phyloP scores from a whole-genome alignment of 805 yeast genomes.

The Ogataea glucozyma region DNA sequence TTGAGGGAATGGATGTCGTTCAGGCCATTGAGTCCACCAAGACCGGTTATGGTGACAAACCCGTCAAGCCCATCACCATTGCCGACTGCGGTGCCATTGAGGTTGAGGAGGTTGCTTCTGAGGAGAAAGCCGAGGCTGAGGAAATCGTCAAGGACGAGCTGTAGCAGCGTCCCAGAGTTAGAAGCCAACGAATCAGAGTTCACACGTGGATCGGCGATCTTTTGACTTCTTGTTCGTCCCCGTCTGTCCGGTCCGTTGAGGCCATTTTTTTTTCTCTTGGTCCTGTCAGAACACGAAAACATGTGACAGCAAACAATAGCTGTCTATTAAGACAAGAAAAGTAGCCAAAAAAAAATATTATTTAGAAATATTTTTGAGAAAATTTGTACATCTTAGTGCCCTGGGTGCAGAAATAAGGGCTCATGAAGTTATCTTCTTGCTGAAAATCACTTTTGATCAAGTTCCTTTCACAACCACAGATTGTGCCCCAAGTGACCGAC shows the following conservation, averaged over 20 bases:
- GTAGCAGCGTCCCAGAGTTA: no score
- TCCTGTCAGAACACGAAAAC: constrained; percentile 4
- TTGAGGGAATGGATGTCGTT: constrained; percentile 85
- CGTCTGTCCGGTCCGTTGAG: background rate
- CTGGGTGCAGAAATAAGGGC: no score
- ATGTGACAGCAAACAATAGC: constrained; percentile 6
- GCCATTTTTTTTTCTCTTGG: background rate
- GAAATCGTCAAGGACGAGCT: constrained; percentile 24
- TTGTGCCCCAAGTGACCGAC: no score
- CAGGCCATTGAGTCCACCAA: constrained; percentile 69
- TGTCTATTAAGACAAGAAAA: background rate
- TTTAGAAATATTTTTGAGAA: background rate
- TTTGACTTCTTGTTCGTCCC: background rate
- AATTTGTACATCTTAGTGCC: no score
- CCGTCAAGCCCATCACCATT: constrained; percentile 64
- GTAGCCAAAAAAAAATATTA: background rate
- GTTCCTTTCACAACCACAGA: no score
- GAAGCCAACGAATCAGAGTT: no score
- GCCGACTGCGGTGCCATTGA: constrained; percentile 69
- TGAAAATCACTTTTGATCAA: no score
- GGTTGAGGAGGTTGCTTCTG: constrained; percentile 25
- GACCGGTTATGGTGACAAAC: constrained; percentile 72
- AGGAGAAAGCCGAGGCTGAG: constrained; percentile 23
- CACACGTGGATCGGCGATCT: no score
- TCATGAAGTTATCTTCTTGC: background rate